These are phyloP conservation scores for Saturnispora silvae DNA, from an alignment of 805 yeast species.

Conservation along the genomic window DNA sequence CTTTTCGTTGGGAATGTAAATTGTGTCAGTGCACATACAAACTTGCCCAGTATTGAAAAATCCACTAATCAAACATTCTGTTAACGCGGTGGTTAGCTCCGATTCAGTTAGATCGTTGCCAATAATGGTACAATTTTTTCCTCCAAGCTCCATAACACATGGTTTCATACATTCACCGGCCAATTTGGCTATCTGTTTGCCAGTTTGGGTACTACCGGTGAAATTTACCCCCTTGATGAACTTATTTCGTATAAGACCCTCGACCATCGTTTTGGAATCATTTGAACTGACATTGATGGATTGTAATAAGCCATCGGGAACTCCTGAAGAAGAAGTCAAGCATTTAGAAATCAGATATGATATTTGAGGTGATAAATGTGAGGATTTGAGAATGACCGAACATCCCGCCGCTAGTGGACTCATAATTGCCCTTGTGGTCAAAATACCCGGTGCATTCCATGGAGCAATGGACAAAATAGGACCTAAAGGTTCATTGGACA, in stretches of 20 bases:
- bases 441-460: constrained; percentile 39
- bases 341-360: constrained; percentile 26
- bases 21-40: constrained; percentile 36
- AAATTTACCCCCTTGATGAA: constrained; percentile 31
- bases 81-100: constrained; percentile 26
- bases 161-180: constrained; percentile 34
- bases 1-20: constrained; percentile 27
- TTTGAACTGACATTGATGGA: not conserved
- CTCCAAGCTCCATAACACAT: constrained; percentile 34
- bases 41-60: constrained; percentile 12
- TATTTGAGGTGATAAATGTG: constrained; percentile 29
- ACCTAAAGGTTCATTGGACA: constrained; percentile 32
- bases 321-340: constrained; percentile 27
- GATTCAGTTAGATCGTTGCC: constrained; percentile 20
- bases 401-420: constrained; percentile 42
- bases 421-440: constrained; percentile 29
- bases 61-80: constrained; percentile 13
- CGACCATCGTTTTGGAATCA: not conserved
- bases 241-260: not conserved
- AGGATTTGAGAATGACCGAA: constrained; percentile 30
- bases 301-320: constrained; percentile 1
- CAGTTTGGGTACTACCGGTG: constrained; percentile 36
- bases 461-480: constrained; percentile 37
- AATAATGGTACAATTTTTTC: constrained; percentile 31
- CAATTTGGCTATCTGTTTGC: constrained; percentile 26